These are phyloP conservation scores for Oenanthe sinensis DNA, from an alignment of 129 eudicot genomes.

Conservation along the genomic window DNA sequence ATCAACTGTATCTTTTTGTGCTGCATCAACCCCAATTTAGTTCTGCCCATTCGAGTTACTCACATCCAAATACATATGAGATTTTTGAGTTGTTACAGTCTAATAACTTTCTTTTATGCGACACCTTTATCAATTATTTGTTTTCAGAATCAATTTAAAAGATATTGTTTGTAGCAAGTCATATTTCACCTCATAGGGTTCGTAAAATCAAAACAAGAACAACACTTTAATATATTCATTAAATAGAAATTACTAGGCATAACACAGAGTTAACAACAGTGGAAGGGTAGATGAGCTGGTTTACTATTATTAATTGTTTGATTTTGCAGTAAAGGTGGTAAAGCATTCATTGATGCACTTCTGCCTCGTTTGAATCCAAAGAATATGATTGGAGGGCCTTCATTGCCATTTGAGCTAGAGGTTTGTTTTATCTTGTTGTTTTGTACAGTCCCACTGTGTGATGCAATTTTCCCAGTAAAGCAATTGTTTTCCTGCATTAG, in stretches of 20 bases:
- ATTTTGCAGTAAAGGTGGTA: slow-evolving; percentile 70
- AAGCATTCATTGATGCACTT: slow-evolving; percentile 86
- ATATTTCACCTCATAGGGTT: background rate
- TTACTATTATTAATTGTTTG: slow-evolving; percentile 15
- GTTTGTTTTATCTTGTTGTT: slow-evolving; percentile 27
- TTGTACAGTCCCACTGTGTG: background rate
- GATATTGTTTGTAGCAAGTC: background rate
- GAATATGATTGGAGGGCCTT: slow-evolving; percentile 58
- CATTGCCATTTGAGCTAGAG: slow-evolving; percentile 99
- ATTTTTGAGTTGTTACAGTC: background rate
- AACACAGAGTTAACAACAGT: background rate
- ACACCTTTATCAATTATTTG: background rate
- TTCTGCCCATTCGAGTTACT: background rate
- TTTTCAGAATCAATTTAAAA: background rate
- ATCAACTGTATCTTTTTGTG: background rate
- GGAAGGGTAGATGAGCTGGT: slow-evolving; percentile 3
- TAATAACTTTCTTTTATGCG: background rate
- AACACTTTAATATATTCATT: background rate
- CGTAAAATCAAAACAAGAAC: background rate
- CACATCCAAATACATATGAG: background rate
- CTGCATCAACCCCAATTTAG: background rate
- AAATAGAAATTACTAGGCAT: background rate
- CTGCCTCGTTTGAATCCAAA: slow-evolving; percentile 87
- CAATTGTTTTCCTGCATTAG: background rate
- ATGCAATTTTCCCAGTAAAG: too few species aligned